Base-by-base conservation (phyloP, 495 filamentous ascomycete genomes). In the Aspergillus wentii region DNA sequence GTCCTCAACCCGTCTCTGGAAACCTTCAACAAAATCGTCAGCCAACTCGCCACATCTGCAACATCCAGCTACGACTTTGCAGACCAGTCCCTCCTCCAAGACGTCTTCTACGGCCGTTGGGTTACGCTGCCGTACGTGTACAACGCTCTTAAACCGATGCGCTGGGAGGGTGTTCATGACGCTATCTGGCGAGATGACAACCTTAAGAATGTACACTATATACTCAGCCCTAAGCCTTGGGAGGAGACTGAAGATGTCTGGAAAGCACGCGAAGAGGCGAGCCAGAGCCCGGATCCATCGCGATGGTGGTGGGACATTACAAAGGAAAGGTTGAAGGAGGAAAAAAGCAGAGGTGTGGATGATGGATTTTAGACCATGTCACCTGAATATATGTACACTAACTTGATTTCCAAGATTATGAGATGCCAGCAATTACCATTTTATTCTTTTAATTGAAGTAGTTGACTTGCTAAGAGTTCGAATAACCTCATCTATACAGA, bases 181-280 rank as follows among this genome's bases (percentile, higher is more conserved):
- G 51, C 69, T 26, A 85, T 91, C 38, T 91, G 87, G 86, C 61
- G 72, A 19, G 87, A 91, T 53, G 77, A 79, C 11, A 48, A 71
- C 41, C 82, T 91, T n/a, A 88, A 85, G 70, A 87, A 86, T 54
- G 54, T 90, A 13, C 87, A 91, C 56, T 90, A 85, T 50, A 82
- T 94, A 14, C 52, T 91, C n/a, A 70, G 63, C 21, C 83, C 82
- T 18, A 91, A 94, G 58, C 87, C 87, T 16, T 91, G 87, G 86
- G 79, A 89, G 49, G 76, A 85, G 57, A n/a, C n/a, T n/a, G n/a
- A n/a, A n/a, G n/a, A n/a, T n/a, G n/a, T n/a, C n/a, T n/a, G n/a
- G n/a, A n/a, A n/a, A n/a, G n/a, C n/a, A n/a, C n/a, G n/a, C n/a
- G n/a, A n/a, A n/a, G n/a, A n/a, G n/a, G n/a, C n/a, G n/a, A n/a